A percentile compares a stretch with the other conserved stretches of the same genome.
Conservation (phyloP, 345 rosid genomes). For the Pelargonium nanum region DNA sequence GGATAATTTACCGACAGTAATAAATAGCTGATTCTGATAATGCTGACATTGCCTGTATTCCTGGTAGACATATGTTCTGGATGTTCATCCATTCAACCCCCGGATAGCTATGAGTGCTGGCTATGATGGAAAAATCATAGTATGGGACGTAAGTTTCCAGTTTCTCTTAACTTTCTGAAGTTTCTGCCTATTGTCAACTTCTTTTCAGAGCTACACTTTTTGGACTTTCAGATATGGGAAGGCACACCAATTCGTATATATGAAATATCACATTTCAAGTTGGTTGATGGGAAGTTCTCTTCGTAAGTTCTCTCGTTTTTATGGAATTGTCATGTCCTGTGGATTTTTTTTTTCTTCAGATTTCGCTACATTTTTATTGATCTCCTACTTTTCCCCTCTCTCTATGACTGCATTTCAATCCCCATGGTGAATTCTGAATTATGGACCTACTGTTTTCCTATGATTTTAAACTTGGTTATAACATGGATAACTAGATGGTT, state of each 20-base stretch:
- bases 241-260: conserved; percentile 82
- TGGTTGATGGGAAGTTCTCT: conserved; percentile 99
- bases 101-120: conserved; percentile 99
- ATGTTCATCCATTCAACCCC: conserved; percentile 97
- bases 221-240: conserved; percentile 80
- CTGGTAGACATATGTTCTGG: conserved; percentile 88
- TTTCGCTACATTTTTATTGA: not conserved
- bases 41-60: conserved; percentile 14
- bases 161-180: conserved; percentile 12
- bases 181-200: conserved; percentile 12
- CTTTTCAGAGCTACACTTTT: conserved; percentile 13
- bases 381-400: not conserved
- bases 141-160: conserved; percentile 94
- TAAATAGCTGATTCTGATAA: conserved; percentile 1
- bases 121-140: conserved; percentile 89
- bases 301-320: conserved; percentile 48
- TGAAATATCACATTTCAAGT: conserved; percentile 79
- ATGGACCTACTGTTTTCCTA: not conserved
- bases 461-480: not conserved
- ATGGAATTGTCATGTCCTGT: not conserved
- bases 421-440: not conserved
- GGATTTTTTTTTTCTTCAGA: not conserved
- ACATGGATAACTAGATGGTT: not conserved
- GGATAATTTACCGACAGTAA: not conserved
- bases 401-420: not conserved